A percentile compares a stretch with the other conserved stretches of the same genome.
Evolutionary conservation across 2,329 filamentous ascomycete genomes (phyloP).

Genomic region (Talaromyces sp.): DNA sequence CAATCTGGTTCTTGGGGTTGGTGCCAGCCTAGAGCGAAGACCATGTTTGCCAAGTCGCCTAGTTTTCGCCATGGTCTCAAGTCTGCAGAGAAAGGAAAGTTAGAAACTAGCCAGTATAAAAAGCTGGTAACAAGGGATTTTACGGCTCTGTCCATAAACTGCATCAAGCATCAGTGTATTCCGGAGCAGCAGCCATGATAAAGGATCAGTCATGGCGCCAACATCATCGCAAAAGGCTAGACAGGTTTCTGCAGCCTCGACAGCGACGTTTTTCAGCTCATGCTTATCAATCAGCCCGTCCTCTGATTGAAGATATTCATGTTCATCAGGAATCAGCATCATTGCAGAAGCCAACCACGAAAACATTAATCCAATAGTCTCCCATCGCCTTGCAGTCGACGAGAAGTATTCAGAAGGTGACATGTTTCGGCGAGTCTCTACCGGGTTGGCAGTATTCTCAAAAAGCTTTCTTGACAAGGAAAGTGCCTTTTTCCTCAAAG

Average conservation of each 20-base stretch:
- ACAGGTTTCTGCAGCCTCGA: neutral
- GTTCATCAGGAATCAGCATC: neutral
- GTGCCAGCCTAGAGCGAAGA: conserved; percentile 44
- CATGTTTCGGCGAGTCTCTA: neutral
- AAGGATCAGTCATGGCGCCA: conserved; percentile 1
- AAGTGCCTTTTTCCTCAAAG: neutral
- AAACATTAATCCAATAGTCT: conserved; percentile 7
- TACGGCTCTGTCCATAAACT: neutral
- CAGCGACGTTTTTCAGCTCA: neutral
- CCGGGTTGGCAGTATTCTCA: neutral
- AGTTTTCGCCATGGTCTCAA: conserved; percentile 42
- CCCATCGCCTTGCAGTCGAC: conserved; percentile 2
- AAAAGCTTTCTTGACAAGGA: neutral
- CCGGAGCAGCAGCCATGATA: conserved; percentile 9
- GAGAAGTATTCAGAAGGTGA: conserved; percentile 3
- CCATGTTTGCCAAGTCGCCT: conserved; percentile 40
- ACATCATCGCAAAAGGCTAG: conserved; percentile 1
- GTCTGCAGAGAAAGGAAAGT: conserved; percentile 22
- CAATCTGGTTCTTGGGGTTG: conserved; percentile 24
- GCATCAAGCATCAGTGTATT: conserved; percentile 1
- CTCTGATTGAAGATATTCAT: neutral
- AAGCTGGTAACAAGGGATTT: neutral
- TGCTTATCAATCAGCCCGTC: neutral
- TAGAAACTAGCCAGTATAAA: neutral
- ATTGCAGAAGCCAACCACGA: neutral